Conservation (phyloP, 163 green algal species). For the Picocystis sp. region DNA sequence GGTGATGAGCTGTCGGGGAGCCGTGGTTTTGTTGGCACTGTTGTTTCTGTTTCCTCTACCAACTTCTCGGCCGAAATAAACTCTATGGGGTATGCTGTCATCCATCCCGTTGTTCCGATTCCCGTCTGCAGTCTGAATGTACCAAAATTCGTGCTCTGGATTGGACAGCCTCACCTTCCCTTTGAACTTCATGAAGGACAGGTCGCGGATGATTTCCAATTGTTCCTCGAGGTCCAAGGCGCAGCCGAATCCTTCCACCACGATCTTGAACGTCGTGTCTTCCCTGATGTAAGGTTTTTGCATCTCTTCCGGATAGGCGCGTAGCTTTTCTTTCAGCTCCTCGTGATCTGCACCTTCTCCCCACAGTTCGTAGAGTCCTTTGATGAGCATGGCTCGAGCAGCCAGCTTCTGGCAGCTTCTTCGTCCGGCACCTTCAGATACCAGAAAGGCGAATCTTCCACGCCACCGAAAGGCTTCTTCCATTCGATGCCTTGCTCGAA, state of each 20-base stretch:
- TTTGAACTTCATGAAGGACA: slow-evolving; percentile 6
- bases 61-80: slow-evolving; percentile 23
- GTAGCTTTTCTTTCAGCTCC: slow-evolving; percentile 8
- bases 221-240: slow-evolving; percentile 20
- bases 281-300: slow-evolving; percentile 9
- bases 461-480: neutral
- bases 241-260: slow-evolving; percentile 18
- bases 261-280: slow-evolving; percentile 17
- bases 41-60: neutral
- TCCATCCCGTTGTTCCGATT: slow-evolving; percentile 13
- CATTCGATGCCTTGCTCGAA: slow-evolving; percentile 6
- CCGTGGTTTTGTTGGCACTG: neutral
- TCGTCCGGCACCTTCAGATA: slow-evolving; percentile 9
- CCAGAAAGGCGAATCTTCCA: slow-evolving; percentile 10
- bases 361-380: slow-evolving; percentile 14
- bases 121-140: slow-evolving; percentile 13
- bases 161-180: slow-evolving; percentile 16
- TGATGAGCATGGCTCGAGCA: slow-evolving; percentile 5
- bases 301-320: slow-evolving; percentile 8
- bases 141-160: slow-evolving; percentile 22
- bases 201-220: slow-evolving; percentile 10
- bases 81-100: slow-evolving; percentile 1
- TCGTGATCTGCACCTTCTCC: slow-evolving; percentile 13
- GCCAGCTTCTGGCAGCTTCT: slow-evolving; percentile 1
- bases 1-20: slow-evolving; percentile 9